Percentiles rank a stretch among this genome's conserved stretches.
Evolutionary conservation across 257 asterid genomes (phyloP).

Genomic region (Jacaranda copaia): DNA sequence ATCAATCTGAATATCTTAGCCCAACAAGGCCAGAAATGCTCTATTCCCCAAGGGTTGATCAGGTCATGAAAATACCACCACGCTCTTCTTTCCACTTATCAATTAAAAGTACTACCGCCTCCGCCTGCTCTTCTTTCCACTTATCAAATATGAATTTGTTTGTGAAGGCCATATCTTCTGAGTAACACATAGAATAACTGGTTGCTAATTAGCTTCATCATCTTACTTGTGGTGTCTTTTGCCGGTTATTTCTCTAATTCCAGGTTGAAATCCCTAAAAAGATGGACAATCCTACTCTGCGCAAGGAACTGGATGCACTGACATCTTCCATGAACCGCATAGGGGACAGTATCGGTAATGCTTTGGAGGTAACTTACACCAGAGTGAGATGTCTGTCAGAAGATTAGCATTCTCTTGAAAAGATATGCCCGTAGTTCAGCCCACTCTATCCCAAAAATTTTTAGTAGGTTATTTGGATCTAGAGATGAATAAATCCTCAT

Average conservation of each 20-base stretch:
- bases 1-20: conserved; percentile 21
- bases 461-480: too few species aligned
- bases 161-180: too few species aligned
- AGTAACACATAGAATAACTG: not conserved
- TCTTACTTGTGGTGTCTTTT: not conserved
- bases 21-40: conserved; percentile 29
- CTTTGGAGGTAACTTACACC: conserved; percentile 37
- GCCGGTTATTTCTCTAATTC: not conserved
- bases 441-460: too few species aligned
- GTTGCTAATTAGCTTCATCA: conserved; percentile 9
- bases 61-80: conserved; percentile 12
- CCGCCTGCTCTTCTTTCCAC: too few species aligned
- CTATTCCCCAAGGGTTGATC: conserved; percentile 16
- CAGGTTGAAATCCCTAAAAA: conserved; percentile 47
- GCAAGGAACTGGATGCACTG: conserved; percentile 50
- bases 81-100: too few species aligned
- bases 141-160: too few species aligned
- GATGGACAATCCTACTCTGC: conserved; percentile 62
- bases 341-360: conserved; percentile 68
- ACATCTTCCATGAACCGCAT: conserved; percentile 68
- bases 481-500: too few species aligned
- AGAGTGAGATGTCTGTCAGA: too few species aligned
- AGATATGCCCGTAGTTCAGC: too few species aligned
- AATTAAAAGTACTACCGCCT: too few species aligned
- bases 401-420: too few species aligned